These are phyloP conservation scores for Canavalia ensiformis DNA, from an alignment of 306 rosid genomes.

Conservation along the genomic window DNA sequence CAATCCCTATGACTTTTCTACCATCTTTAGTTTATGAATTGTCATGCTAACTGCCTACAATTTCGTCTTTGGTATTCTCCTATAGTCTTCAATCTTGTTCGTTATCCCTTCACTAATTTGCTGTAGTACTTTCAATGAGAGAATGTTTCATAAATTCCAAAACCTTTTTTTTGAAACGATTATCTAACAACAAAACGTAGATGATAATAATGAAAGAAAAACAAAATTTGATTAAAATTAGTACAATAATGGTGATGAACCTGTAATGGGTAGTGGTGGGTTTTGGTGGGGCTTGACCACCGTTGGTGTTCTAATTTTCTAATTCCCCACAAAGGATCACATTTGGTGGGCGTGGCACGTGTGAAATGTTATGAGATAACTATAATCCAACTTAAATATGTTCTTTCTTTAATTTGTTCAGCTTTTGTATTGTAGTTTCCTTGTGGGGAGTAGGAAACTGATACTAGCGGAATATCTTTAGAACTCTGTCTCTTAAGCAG, in stretches of 20 bases:
- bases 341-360: constrained; percentile 38
- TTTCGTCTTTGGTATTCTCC: constrained; percentile 26
- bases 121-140: constrained; percentile 13
- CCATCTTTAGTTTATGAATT: not conserved
- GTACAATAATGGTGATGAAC: constrained; percentile 48
- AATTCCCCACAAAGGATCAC: not conserved
- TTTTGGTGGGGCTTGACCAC: constrained; percentile 47
- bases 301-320: constrained; percentile 17
- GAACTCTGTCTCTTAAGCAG: constrained; percentile 31
- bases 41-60: constrained; percentile 34
- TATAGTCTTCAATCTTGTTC: constrained; percentile 39
- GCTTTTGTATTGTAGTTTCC: constrained; percentile 64
- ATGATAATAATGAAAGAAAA: constrained; percentile 21
- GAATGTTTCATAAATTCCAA: constrained; percentile 23
- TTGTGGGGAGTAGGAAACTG: constrained; percentile 68
- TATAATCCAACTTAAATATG: constrained; percentile 28
- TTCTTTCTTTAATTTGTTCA: constrained; percentile 32
- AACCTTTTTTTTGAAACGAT: constrained; percentile 25
- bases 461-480: constrained; percentile 41
- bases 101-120: constrained; percentile 50
- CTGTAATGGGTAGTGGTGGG: constrained; percentile 47
- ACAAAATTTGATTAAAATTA: constrained; percentile 31
- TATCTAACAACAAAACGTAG: constrained; percentile 7
- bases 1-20: constrained; percentile 44
- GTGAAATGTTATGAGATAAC: constrained; percentile 30